Conservation (phyloP, 352 stramenopile species). For the Elongisporangium senticosum region DNA sequence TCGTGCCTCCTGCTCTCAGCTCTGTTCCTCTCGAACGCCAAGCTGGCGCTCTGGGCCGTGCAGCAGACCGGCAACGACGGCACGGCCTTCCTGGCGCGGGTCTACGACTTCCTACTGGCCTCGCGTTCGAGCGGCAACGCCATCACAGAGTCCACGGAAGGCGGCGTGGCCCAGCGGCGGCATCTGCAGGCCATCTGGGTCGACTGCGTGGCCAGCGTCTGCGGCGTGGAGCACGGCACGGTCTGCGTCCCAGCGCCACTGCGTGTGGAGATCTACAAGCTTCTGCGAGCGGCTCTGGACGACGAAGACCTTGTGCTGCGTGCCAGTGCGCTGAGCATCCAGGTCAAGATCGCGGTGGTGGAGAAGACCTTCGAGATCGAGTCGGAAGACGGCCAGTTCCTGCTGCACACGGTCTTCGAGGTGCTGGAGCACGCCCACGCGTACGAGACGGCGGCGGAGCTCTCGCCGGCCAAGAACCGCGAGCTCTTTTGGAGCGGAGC, state of each 20-base stretch:
- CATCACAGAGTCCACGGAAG: constrained; percentile 24
- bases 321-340: constrained; percentile 70
- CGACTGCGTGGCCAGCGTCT: constrained; percentile 74
- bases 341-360: constrained; percentile 78
- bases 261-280: constrained; percentile 71
- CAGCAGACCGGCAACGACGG: constrained; percentile 62
- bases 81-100: constrained; percentile 36
- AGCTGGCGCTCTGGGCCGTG: constrained; percentile 70
- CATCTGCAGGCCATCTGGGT: constrained; percentile 77
- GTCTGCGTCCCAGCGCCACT: constrained; percentile 55
- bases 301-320: constrained; percentile 68
- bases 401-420: constrained; percentile 71
- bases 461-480: constrained; percentile 10
- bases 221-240: constrained; percentile 67
- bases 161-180: constrained; percentile 5
- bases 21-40: constrained; percentile 78
- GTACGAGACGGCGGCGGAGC: constrained; percentile 25
- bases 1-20: constrained; percentile 70
- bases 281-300: constrained; percentile 63
- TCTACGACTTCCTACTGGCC: constrained; percentile 57
- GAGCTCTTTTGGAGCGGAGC: constrained; percentile 61
- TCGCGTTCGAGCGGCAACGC: constrained; percentile 37
- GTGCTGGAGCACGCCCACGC: constrained; percentile 58
- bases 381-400: constrained; percentile 48
- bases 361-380: constrained; percentile 76